These are phyloP conservation scores for Hippophae rhamnoides DNA, from an alignment of 306 rosid genomes.

Conservation along the genomic window DNA sequence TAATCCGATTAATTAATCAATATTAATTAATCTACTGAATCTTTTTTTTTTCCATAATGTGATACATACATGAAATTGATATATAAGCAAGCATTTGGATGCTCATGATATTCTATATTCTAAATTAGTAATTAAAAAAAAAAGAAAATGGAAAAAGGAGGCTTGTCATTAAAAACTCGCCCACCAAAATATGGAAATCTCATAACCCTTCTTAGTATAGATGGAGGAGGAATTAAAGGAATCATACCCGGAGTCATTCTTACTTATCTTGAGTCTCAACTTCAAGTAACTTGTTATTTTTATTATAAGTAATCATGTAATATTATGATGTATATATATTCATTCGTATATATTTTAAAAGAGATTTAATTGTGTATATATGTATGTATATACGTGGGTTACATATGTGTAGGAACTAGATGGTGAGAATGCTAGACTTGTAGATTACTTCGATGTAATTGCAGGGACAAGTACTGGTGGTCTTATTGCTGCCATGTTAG, in stretches of 20 bases:
- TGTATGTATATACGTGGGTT: not conserved
- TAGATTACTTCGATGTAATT: constrained; percentile 26
- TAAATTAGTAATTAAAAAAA: too few relatives aligned
- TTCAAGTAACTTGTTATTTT: constrained; percentile 10
- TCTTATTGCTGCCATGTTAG: constrained; percentile 22
- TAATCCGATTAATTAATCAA: too few relatives aligned
- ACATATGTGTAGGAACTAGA: constrained; percentile 15
- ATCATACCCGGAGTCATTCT: constrained; percentile 26
- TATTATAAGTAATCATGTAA: not conserved
- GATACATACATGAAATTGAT: too few relatives aligned
- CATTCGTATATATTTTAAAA: not conserved
- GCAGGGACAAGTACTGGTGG: constrained; percentile 31
- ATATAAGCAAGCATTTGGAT: too few relatives aligned
- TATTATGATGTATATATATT: not conserved
- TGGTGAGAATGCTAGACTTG: constrained; percentile 21
- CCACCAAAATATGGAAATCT: constrained; percentile 10
- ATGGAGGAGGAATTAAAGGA: constrained; percentile 33
- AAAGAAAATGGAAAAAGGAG: not conserved
- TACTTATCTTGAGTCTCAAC: constrained; percentile 20
- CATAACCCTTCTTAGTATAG: constrained; percentile 25
- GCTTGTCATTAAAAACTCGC: too few relatives aligned
- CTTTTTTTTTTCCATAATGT: too few relatives aligned
- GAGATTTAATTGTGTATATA: too few relatives aligned
- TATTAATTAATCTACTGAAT: too few relatives aligned
- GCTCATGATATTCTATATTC: too few relatives aligned